Percentiles rank a stretch among this genome's conserved stretches.
Evolutionary conservation across 495 filamentous ascomycete genomes (phyloP).

Genomic region (Penicillium egyptiacum): DNA sequence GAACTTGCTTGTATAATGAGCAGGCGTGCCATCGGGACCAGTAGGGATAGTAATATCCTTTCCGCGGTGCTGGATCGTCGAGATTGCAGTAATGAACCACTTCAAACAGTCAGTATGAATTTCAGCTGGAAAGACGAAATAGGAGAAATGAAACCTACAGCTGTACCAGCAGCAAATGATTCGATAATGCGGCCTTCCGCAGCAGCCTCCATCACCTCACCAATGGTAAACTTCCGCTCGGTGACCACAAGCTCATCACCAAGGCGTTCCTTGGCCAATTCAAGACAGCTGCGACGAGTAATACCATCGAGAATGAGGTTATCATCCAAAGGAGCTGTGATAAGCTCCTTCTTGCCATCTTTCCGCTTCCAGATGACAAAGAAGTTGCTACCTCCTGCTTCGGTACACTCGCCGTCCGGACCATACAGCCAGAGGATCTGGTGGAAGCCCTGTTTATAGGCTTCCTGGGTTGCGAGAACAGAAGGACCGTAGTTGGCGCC

Average conservation of each 20-base stretch:
- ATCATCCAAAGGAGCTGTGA: not conserved
- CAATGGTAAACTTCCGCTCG: not conserved
- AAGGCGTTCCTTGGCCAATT: not conserved
- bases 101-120: not conserved
- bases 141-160: no score
- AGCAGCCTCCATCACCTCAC: not conserved
- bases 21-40: no score
- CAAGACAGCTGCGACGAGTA: not conserved
- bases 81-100: slow-evolving; percentile 1
- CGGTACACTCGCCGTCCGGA: not conserved
- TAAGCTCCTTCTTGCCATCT: not conserved
- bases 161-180: not conserved
- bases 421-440: not conserved
- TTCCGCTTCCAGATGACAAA: not conserved
- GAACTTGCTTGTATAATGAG: no score
- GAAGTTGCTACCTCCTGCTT: not conserved
- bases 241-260: not conserved
- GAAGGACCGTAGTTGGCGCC: not conserved
- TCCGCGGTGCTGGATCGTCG: no score
- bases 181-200: not conserved
- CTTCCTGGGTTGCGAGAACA: not conserved
- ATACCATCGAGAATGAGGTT: not conserved
- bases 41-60: no score
- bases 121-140: no score
- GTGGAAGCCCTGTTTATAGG: not conserved